Conservation (phyloP, 306 rosid genomes). For the Citrullus colocynthis region DNA sequence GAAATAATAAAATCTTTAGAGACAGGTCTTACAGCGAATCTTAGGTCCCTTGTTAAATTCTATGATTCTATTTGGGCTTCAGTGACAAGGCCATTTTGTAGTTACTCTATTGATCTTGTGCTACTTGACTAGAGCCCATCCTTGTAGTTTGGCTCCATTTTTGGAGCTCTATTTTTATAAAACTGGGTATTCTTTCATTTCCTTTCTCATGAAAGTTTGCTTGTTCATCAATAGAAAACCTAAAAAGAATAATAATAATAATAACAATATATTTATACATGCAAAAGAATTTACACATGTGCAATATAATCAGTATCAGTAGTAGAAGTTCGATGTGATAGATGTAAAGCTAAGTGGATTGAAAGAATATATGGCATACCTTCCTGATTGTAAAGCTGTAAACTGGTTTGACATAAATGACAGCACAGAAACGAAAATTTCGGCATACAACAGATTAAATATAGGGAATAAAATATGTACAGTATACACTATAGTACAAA, state of each 20-base stretch:
- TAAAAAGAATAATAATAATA: no score
- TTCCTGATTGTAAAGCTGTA: neutral
- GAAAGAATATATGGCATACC: neutral
- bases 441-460: neutral
- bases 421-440: neutral
- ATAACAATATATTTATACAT: no score
- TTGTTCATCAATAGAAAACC: no score
- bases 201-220: neutral
- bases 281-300: neutral
- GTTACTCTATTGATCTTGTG: neutral
- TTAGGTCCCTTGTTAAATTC: neutral
- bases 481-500: neutral
- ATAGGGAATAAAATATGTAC: neutral
- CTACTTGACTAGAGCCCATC: neutral
- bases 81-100: neutral
- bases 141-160: neutral
- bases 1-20: neutral
- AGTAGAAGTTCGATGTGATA: neutral
- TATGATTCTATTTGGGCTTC: neutral
- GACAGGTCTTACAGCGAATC: neutral
- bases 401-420: neutral
- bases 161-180: no score
- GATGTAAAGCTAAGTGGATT: neutral
- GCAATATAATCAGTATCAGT: neutral
- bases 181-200: neutral